Evolutionary conservation across 2,329 filamentous ascomycete genomes (phyloP).

Genomic region (Penicillium sp.): DNA sequence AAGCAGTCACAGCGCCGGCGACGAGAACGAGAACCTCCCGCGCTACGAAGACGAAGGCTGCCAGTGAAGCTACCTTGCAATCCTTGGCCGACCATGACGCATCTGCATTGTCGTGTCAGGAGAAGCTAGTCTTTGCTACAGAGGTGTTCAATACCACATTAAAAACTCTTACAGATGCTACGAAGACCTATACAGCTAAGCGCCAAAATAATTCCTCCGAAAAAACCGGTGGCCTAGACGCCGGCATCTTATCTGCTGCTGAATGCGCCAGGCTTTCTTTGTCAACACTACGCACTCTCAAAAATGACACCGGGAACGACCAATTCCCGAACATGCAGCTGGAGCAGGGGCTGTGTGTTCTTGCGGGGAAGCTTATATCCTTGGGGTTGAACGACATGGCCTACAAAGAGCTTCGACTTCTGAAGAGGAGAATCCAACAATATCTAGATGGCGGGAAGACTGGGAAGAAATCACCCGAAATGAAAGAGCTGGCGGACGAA

Average conservation of each 20-base stretch:
- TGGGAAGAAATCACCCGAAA: constrained; percentile 18
- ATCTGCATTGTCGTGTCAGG: constrained; percentile 34
- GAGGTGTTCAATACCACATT: constrained; percentile 48
- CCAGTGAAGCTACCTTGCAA: constrained; percentile 29
- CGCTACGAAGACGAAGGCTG: constrained; percentile 26
- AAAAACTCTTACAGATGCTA: constrained; percentile 44
- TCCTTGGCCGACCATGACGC: constrained; percentile 27
- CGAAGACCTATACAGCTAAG: constrained; percentile 26
- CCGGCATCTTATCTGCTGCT: constrained; percentile 33
- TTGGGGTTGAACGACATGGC: constrained; percentile 43
- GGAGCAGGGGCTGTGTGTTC: constrained; percentile 44
- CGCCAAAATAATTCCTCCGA: constrained; percentile 12
- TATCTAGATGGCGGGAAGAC: constrained; percentile 26
- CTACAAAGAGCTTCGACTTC: constrained; percentile 39
- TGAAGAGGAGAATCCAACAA: constrained; percentile 40
- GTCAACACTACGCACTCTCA: constrained; percentile 38
- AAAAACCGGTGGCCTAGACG: constrained; percentile 27
- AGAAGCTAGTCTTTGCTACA: constrained; percentile 45
- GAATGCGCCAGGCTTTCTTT: constrained; percentile 44
- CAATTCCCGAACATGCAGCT: constrained; percentile 39
- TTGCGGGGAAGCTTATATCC: constrained; percentile 43
- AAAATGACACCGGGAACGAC: constrained; percentile 28
- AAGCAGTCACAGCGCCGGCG: constrained; percentile 17
- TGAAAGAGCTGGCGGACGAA: constrained; percentile 24
- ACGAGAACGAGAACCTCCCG: constrained; percentile 26